A percentile compares a stretch with the other conserved stretches of the same genome.
Evolutionary conservation across 805 yeast genomes (phyloP).

Genomic region (Wickerhamomyces chaumierensis): DNA sequence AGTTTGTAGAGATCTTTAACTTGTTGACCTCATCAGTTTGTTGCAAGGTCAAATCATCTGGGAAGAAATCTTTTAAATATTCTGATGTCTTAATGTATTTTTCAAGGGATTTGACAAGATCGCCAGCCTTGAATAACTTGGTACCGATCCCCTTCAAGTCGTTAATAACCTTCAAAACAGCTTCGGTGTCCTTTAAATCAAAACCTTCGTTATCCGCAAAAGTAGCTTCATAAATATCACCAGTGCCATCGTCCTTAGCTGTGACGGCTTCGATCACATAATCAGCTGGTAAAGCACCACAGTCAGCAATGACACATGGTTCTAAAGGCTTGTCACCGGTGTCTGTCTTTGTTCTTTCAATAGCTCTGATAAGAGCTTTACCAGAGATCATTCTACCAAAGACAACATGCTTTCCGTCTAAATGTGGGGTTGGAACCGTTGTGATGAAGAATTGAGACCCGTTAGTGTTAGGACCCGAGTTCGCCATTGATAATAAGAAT

Average conservation of each 20-base stretch:
- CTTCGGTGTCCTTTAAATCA: conserved; percentile 41
- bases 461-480: conserved; percentile 90
- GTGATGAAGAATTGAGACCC: conserved; percentile 95
- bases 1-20: conserved; percentile 50
- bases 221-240: conserved; percentile 70
- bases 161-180: conserved; percentile 56
- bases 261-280: conserved; percentile 33
- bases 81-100: conserved; percentile 68
- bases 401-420: conserved; percentile 93
- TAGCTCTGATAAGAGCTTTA: conserved; percentile 63
- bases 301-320: conserved; percentile 62
- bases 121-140: conserved; percentile 53
- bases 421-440: conserved; percentile 85
- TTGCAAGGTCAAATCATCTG: conserved; percentile 51
- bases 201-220: conserved; percentile 65
- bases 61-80: conserved; percentile 63
- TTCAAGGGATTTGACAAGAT: conserved; percentile 40
- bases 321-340: conserved; percentile 58
- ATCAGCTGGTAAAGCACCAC: conserved; percentile 66
- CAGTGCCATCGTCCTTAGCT: conserved; percentile 63
- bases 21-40: conserved; percentile 37
- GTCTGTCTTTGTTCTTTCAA: conserved; percentile 63
- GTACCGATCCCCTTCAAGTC: conserved; percentile 73
- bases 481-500: conserved; percentile 90
- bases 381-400: conserved; percentile 85